Evolutionary conservation across 805 yeast species (phyloP).

Genomic region (Gaillardinia entomophila): DNA sequence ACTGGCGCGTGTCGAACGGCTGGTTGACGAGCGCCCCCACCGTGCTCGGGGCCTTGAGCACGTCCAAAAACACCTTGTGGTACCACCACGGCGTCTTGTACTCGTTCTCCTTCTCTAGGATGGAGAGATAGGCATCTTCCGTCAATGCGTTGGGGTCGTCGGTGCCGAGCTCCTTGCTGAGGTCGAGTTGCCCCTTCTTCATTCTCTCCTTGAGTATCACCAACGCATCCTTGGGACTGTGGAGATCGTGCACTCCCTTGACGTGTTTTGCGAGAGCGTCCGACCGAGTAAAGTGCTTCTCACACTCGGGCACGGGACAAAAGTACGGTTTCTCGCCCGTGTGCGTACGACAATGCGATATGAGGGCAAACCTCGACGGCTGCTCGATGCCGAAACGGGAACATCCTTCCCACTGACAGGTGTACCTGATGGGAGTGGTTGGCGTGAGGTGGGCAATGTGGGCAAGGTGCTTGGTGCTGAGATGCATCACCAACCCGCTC

Average conservation of each 20-base stretch:
- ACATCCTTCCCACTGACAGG: slow-evolving; percentile 63
- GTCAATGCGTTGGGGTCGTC: slow-evolving; percentile 17
- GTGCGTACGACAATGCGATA: slow-evolving; percentile 60
- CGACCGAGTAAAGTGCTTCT: slow-evolving; percentile 49
- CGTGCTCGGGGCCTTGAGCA: slow-evolving; percentile 14
- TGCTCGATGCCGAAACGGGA: slow-evolving; percentile 44
- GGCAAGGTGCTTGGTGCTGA: slow-evolving; percentile 23
- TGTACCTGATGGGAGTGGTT: slow-evolving; percentile 28
- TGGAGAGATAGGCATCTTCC: slow-evolving; percentile 22
- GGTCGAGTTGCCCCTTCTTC: slow-evolving; percentile 21
- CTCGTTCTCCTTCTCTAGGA: slow-evolving; percentile 28
- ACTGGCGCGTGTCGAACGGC: slow-evolving; percentile 28
- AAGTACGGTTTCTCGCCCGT: slow-evolving; percentile 58
- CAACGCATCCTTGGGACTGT: slow-evolving; percentile 29
- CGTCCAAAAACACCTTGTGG: slow-evolving; percentile 19
- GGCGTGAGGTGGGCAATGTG: slow-evolving; percentile 14
- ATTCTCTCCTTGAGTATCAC: slow-evolving; percentile 20
- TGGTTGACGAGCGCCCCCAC: slow-evolving; percentile 14
- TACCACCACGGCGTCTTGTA: slow-evolving; percentile 41
- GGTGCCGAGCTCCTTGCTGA: slow-evolving; percentile 9
- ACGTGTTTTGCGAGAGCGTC: slow-evolving; percentile 64
- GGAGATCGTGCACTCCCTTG: slow-evolving; percentile 53
- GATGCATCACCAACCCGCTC: slow-evolving; percentile 26
- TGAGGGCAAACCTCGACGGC: slow-evolving; percentile 51
- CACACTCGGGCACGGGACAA: slow-evolving; percentile 65